phyloP scores from a whole-genome alignment of 805 yeast genomes.

The Nakazawaea sp. region DNA sequence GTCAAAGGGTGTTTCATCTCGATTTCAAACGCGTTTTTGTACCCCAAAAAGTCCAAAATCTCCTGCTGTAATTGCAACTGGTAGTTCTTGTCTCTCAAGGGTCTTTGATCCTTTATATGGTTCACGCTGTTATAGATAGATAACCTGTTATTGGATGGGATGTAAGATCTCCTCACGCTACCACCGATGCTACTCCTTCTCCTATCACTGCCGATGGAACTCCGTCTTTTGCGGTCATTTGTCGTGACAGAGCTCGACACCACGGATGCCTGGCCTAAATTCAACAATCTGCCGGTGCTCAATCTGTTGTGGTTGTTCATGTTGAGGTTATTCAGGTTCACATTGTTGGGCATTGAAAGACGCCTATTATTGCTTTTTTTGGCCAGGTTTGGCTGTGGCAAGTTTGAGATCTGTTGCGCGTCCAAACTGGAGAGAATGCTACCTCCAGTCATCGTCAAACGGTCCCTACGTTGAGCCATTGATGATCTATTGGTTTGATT shows the following conservation, averaged over 20 bases:
- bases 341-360: constrained; percentile 7
- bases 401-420: constrained; percentile 6
- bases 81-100: constrained; percentile 65
- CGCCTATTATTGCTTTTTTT: constrained; percentile 3
- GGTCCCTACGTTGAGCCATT: constrained; percentile 1
- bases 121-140: constrained; percentile 3
- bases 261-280: constrained; percentile 9
- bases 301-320: too few relatives aligned
- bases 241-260: background rate
- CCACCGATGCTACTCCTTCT: constrained; percentile 1
- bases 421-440: constrained; percentile 6
- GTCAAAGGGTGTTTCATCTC: constrained; percentile 69
- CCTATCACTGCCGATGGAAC: constrained; percentile 5
- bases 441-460: constrained; percentile 1
- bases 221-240: background rate
- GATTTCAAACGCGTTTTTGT: constrained; percentile 57
- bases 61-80: constrained; percentile 62
- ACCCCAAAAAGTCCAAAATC: constrained; percentile 53
- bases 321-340: too few relatives aligned
- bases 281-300: constrained; percentile 6
- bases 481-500: constrained; percentile 1
- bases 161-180: constrained; percentile 2
- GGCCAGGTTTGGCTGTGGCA: constrained; percentile 5
- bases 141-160: constrained; percentile 5
- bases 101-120: constrained; percentile 54